Evolutionary conservation across 768 basidiomycete genomes (phyloP).

Genomic region (Tulasnella sp.): DNA sequence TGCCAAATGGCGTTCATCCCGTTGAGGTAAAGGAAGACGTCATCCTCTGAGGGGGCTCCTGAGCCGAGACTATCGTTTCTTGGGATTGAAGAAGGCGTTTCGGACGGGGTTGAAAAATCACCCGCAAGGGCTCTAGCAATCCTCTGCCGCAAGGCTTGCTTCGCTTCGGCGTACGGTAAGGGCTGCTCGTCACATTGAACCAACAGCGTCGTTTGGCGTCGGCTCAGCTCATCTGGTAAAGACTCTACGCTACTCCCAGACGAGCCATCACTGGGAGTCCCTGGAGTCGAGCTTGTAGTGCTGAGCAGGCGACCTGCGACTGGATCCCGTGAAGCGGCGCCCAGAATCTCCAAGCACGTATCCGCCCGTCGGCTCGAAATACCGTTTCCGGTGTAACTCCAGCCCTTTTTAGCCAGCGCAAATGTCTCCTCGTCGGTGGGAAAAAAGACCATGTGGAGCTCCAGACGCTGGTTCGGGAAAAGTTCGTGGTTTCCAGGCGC

Average conservation of each 20-base stretch:
- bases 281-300: neutral
- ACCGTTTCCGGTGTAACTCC: constrained; percentile 91
- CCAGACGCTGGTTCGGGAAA: constrained; percentile 40
- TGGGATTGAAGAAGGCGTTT: constrained; percentile 39
- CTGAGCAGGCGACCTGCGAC: neutral
- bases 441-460: constrained; percentile 82
- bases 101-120: constrained; percentile 46
- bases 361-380: constrained; percentile 89
- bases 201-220: constrained; percentile 71
- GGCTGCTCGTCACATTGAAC: constrained; percentile 96
- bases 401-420: constrained; percentile 78
- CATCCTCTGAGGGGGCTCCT: constrained; percentile 82
- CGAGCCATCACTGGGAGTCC: too few species aligned
- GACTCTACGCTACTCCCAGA: neutral
- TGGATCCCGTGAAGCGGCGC: constrained; percentile 31
- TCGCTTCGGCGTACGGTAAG: constrained; percentile 77
- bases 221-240: constrained; percentile 48
- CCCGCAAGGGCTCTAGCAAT: constrained; percentile 80
- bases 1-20: constrained; percentile 97
- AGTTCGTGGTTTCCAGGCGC: constrained; percentile 20
- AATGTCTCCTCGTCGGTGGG: constrained; percentile 56
- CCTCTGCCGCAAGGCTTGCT: constrained; percentile 76
- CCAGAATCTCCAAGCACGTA: constrained; percentile 68
- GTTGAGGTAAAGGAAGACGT: constrained; percentile 80
- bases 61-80: constrained; percentile 65